Percentiles rank a stretch among this genome's conserved stretches.
phyloP scores from a whole-genome alignment of 202 grass and related monocot genomes.

The Panicum virgatum region DNA sequence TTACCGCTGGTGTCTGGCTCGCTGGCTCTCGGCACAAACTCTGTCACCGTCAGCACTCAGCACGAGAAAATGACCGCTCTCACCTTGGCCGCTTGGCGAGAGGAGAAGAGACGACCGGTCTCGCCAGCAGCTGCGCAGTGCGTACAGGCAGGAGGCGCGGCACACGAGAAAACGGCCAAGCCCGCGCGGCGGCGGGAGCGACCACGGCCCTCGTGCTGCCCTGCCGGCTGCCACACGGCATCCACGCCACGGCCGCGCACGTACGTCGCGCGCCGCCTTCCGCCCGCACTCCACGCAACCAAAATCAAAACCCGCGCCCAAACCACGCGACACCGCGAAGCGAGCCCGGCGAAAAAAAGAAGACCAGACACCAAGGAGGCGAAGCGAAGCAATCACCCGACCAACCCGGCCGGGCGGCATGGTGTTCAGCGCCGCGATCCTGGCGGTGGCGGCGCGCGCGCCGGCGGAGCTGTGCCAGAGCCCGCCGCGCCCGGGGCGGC shows the following conservation, averaged over 20 bases:
- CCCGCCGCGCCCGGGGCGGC: constrained; percentile 3
- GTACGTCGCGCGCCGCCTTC: neutral
- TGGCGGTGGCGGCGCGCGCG: constrained; percentile 35
- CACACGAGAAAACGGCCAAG: neutral
- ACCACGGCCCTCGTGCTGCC: neutral
- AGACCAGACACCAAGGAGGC: neutral
- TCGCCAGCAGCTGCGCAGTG: too few relatives aligned
- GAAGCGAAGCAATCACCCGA: neutral
- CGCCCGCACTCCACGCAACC: constrained; percentile 15
- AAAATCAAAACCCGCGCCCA: neutral
- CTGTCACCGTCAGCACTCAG: neutral
- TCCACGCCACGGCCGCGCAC: neutral
- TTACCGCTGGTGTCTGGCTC: neutral
- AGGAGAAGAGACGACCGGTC: too few relatives aligned
- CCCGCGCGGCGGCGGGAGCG: neutral
- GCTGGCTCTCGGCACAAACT: neutral
- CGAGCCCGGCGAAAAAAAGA: too few relatives aligned
- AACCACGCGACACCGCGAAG: neutral
- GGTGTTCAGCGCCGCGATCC: constrained; percentile 48
- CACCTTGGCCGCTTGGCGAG: too few relatives aligned
- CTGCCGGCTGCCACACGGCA: neutral
- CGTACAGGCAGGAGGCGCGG: too few relatives aligned
- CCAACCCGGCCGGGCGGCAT: neutral
- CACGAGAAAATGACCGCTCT: neutral
- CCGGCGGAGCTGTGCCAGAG: constrained; percentile 56